Conservation (phyloP, 2,329 filamentous ascomycete species). For the Penicillium sp. region DNA sequence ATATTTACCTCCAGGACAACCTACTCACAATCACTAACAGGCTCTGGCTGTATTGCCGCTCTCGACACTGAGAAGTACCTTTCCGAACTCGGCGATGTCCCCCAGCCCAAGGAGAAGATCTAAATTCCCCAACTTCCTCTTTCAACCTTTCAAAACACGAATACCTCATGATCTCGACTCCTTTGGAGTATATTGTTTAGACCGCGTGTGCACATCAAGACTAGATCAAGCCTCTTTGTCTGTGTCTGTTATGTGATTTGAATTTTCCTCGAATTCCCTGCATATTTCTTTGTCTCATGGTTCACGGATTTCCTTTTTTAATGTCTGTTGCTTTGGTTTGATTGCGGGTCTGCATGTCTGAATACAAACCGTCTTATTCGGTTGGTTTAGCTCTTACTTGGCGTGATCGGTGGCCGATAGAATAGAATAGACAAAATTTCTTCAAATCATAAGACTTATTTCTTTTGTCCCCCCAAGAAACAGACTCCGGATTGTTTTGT, state of each 20-base stretch:
- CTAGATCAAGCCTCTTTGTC: neutral
- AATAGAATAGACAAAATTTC: conserved; percentile 21
- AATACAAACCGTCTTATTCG: neutral
- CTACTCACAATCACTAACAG: conserved; percentile 48
- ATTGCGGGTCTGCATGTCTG: conserved; percentile 2
- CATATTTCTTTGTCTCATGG: conserved; percentile 15
- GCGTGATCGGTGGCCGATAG: conserved; percentile 13
- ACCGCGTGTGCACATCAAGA: conserved; percentile 10
- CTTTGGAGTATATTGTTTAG: conserved; percentile 7
- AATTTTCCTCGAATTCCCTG: conserved; percentile 10
- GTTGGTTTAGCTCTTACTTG: conserved; percentile 10
- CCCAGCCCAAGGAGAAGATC: conserved; percentile 48
- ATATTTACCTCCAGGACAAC: neutral
- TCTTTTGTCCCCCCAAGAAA: too few relatives aligned
- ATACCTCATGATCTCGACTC: neutral
- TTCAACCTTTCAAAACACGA: neutral
- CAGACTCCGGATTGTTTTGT: too few relatives aligned
- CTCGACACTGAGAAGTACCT: conserved; percentile 95
- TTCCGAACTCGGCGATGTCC: conserved; percentile 64
- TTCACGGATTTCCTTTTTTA: conserved; percentile 14
- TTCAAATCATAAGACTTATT: neutral
- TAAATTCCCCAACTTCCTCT: conserved; percentile 3
- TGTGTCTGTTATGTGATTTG: neutral
- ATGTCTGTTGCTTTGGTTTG: conserved; percentile 10
- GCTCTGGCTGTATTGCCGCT: conserved; percentile 91